Percentiles rank a stretch among this genome's conserved stretches.
Conservation (phyloP, 805 yeast species). For the Cyberlindnera xishuangbannaensis region DNA sequence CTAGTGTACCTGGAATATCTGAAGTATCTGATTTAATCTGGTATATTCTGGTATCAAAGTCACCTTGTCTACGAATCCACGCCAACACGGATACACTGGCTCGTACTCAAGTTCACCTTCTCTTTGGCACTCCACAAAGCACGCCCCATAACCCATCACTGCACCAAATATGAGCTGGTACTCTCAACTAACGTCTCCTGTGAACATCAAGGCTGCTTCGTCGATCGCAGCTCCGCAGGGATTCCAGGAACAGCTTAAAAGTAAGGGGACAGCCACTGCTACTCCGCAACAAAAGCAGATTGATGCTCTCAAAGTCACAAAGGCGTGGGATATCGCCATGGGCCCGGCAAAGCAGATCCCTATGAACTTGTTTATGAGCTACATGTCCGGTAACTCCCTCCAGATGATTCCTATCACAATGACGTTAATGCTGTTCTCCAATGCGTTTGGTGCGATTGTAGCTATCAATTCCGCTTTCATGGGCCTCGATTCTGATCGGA, state of each 20-base stretch:
- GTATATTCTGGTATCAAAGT: too few species aligned
- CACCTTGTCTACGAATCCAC: too few species aligned
- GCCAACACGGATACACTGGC: too few species aligned
- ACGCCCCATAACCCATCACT: too few species aligned
- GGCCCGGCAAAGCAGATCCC: constrained; percentile 85
- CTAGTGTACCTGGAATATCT: too few species aligned
- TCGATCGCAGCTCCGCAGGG: constrained; percentile 13
- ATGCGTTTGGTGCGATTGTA: constrained; percentile 69
- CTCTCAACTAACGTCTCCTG: constrained; percentile 5
- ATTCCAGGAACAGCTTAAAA: constrained; percentile 5
- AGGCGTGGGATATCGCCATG: constrained; percentile 83
- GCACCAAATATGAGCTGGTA: constrained; percentile 15
- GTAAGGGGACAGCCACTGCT: constrained; percentile 1
- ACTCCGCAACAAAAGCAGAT: constrained; percentile 8
- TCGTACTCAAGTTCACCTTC: too few species aligned
- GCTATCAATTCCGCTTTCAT: constrained; percentile 51
- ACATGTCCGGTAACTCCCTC: constrained; percentile 85
- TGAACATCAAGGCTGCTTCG: constrained; percentile 1
- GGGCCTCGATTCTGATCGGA: constrained; percentile 36
- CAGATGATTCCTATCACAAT: constrained; percentile 90
- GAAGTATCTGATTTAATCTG: too few species aligned
- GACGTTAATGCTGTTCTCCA: constrained; percentile 76
- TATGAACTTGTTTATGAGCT: constrained; percentile 84
- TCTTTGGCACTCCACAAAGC: too few species aligned
- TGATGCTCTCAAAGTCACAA: constrained; percentile 24